phyloP scores from a whole-genome alignment of 495 filamentous ascomycete species.

The Penicillium pulvis region DNA sequence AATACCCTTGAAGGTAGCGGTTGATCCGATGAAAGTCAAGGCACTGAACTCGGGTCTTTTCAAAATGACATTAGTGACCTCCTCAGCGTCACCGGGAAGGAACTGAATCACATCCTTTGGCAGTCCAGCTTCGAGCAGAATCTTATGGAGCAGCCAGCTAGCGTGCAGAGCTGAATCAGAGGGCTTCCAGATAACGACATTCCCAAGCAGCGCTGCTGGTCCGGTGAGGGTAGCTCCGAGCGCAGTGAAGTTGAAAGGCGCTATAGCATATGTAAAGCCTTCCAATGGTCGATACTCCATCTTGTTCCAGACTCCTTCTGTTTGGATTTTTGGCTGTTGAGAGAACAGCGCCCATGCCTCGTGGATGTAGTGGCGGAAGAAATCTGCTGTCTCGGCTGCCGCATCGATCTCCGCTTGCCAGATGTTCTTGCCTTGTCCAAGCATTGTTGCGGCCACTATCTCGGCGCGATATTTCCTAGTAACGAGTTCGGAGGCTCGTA shows the following conservation, averaged over 20 bases:
- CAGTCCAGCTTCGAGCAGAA: constrained; percentile 78
- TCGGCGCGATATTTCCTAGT: constrained; percentile 87
- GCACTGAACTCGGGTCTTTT: constrained; percentile 67
- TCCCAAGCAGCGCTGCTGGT: constrained; percentile 76
- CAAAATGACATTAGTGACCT: constrained; percentile 70
- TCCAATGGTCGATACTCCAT: constrained; percentile 80
- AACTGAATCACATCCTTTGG: constrained; percentile 81
- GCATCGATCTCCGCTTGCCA: constrained; percentile 98
- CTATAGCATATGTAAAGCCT: constrained; percentile 56
- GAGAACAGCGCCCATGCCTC: constrained; percentile 74
- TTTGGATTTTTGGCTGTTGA: constrained; percentile 63
- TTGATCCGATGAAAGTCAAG: constrained; percentile 80
- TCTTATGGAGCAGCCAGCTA: constrained; percentile 75
- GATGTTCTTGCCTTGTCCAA: constrained; percentile 93
- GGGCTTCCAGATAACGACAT: constrained; percentile 87
- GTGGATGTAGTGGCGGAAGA: constrained; percentile 76
- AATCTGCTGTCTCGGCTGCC: constrained; percentile 84
- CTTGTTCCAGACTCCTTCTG: constrained; percentile 65
- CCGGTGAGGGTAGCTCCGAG: constrained; percentile 77
- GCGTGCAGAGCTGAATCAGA: constrained; percentile 74
- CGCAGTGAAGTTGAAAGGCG: constrained; percentile 66
- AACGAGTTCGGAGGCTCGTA: constrained; percentile 87
- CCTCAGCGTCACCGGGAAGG: constrained; percentile 72
- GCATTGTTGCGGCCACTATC: constrained; percentile 88
- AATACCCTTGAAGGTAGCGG: constrained; percentile 72